phyloP scores from a whole-genome alignment of 1,139 yeast genomes.

The Magnusiomyces magnusii region DNA sequence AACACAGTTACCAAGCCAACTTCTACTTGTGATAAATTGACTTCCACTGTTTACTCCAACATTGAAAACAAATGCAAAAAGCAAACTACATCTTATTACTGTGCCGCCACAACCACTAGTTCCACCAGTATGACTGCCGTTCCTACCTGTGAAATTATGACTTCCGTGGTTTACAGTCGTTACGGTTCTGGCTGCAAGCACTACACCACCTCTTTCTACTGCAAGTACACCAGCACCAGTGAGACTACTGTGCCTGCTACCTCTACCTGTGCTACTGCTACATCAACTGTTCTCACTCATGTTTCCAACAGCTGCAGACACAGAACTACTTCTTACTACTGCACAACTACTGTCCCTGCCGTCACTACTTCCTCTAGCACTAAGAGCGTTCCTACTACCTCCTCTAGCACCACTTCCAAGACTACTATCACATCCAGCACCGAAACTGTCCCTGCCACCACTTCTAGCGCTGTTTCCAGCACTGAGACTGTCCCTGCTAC shows the following conservation, averaged over 20 bases:
- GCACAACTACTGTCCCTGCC: not conserved
- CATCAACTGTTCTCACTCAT: not conserved
- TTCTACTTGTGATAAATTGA: not conserved
- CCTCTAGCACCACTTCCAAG: not conserved
- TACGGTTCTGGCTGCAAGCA: not conserved
- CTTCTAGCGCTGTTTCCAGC: not conserved
- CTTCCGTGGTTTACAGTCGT: not conserved
- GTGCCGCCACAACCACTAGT: not conserved
- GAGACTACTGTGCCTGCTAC: not conserved
- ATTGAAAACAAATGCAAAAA: not conserved
- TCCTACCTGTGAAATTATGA: not conserved
- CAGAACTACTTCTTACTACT: not conserved
- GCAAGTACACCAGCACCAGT: not conserved
- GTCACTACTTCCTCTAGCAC: not conserved
- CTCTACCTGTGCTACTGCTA: not conserved
- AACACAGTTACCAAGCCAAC: not conserved
- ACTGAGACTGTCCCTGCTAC: not conserved
- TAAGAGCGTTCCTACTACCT: not conserved
- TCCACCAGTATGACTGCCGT: not conserved
- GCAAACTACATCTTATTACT: not conserved
- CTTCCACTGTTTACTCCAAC: not conserved
- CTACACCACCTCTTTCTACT: not conserved
- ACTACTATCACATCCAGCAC: not conserved
- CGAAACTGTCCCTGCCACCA: not conserved
- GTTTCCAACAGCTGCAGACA: not conserved